These are phyloP conservation scores for Incumbomyces delicatus DNA, from an alignment of 2,329 filamentous ascomycete genomes.

Conservation along the genomic window DNA sequence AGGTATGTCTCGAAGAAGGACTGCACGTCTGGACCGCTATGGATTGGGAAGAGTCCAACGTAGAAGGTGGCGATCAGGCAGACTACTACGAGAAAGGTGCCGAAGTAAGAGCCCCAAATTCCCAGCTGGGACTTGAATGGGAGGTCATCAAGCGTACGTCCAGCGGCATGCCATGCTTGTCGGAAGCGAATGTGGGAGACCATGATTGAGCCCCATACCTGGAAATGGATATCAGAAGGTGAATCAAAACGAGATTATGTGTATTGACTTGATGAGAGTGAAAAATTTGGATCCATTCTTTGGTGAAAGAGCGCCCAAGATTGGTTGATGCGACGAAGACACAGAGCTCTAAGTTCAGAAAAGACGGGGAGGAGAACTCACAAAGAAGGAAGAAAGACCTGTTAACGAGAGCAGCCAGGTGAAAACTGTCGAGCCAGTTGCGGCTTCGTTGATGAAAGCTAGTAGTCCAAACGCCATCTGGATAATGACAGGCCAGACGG, in stretches of 20 bases:
- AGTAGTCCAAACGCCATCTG: slow-evolving; percentile 62
- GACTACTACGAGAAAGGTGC: slow-evolving; percentile 55
- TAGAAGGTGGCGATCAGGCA: slow-evolving; percentile 81
- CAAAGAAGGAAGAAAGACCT: slow-evolving; percentile 61
- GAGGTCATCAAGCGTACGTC: slow-evolving; percentile 63
- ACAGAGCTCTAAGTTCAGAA: too few relatives aligned
- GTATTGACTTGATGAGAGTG: too few relatives aligned
- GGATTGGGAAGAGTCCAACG: slow-evolving; percentile 70
- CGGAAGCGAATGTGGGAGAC: slow-evolving; percentile 75
- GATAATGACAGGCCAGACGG: slow-evolving; percentile 60
- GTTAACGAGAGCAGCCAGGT: slow-evolving; percentile 74
- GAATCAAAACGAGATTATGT: too few relatives aligned
- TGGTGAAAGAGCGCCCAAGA: too few relatives aligned
- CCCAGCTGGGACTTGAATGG: slow-evolving; percentile 76
- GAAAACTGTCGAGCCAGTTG: slow-evolving; percentile 47
- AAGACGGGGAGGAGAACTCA: too few relatives aligned
- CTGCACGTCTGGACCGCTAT: slow-evolving; percentile 38
- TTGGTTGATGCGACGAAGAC: too few relatives aligned
- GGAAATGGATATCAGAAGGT: too few relatives aligned
- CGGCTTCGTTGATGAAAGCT: slow-evolving; percentile 58
- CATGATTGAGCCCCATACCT: slow-evolving; percentile 45
- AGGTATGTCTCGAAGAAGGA: slow-evolving; percentile 61
- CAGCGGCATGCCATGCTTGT: slow-evolving; percentile 60
- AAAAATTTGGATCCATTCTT: too few relatives aligned
- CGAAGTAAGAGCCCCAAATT: slow-evolving; percentile 68